Evolutionary conservation across 257 asterid species (phyloP).

Genomic region (Nicotiana tabacum): DNA sequence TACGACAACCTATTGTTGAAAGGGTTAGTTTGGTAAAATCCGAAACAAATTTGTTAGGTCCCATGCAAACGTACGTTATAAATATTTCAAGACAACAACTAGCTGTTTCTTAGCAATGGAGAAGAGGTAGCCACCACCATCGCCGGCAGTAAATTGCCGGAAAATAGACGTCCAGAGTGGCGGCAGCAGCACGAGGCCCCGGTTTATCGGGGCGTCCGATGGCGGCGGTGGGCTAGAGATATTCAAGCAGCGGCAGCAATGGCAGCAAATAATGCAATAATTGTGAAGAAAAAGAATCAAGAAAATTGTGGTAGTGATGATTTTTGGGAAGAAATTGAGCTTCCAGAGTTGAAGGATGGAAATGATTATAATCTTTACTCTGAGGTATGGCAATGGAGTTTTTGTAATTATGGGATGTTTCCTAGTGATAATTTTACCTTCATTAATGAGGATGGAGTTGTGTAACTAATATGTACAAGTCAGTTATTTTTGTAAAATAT

Average conservation of each 20-base stretch:
- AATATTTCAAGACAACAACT: not conserved
- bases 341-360: conserved; percentile 33
- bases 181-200: conserved; percentile 31
- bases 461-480: no score
- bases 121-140: conserved; percentile 27
- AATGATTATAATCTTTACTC: conserved; percentile 4
- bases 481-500: no score
- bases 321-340: conserved; percentile 49
- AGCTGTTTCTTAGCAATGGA: conserved; percentile 23
- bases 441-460: no score
- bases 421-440: not conserved
- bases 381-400: conserved; percentile 31
- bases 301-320: conserved; percentile 26
- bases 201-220: conserved; percentile 52
- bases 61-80: not conserved
- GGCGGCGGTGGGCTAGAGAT: conserved; percentile 54
- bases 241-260: conserved; percentile 59
- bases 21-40: not conserved
- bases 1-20: not conserved
- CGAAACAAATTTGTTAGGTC: not conserved
- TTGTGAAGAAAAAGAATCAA: not conserved
- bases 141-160: not conserved
- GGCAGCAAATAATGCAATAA: conserved; percentile 30
- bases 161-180: not conserved
- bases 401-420: conserved; percentile 8